Evolutionary conservation across 179 eudicot genomes (phyloP), one percentile per base, ranked within the genome.

Genomic region (Silene coronaria): DNA sequence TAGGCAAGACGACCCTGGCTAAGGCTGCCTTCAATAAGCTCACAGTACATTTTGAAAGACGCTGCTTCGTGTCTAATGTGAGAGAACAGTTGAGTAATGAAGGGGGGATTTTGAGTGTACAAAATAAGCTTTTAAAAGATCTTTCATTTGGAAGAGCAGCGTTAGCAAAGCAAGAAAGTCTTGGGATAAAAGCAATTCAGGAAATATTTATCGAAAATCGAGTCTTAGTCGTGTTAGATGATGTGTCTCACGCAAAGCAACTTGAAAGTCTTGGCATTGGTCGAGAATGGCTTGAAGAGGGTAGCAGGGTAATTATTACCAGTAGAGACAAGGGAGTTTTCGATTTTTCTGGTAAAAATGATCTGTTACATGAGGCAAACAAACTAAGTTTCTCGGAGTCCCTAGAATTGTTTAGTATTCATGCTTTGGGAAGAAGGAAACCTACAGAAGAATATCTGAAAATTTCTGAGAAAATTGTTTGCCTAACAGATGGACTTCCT

Each of bases 1-100:
- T 90, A 77, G 94, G 94, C 48, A 90, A 90, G 84, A 90, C 94
- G 61, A 90, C 94, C 75, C 75, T 90, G 61, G 90, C 90, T 27
- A 90, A 86, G 79, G 88, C 91, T 16, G 80, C 80, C 26, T 88
- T 75, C 70, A 90, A 85, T 81, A 84, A 83, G 79, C 86, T 90
- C 13, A 72, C 78, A 11, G 71, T 32, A 57, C 60, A 64, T 46
- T 90, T 88, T 65, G 76, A 75, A 67, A 59, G 60, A 48, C 88
- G 89, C 16, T 69, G 87, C 68, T 88, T 86, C 77, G 82, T 89
- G 28, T 48, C 85, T 19, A 78, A 87, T 71, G 79, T 85, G 46
- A 82, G 86, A 66, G 91, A 89, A 58, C 78, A 60, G 5, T 60
- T 64, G 42, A 65, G 59, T 10, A 67, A 53, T 57, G 71, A 68